Percentiles rank a stretch among this genome's conserved stretches.
Conservation (phyloP, 495 filamentous ascomycete genomes). For the Aspergillus hancockii region DNA sequence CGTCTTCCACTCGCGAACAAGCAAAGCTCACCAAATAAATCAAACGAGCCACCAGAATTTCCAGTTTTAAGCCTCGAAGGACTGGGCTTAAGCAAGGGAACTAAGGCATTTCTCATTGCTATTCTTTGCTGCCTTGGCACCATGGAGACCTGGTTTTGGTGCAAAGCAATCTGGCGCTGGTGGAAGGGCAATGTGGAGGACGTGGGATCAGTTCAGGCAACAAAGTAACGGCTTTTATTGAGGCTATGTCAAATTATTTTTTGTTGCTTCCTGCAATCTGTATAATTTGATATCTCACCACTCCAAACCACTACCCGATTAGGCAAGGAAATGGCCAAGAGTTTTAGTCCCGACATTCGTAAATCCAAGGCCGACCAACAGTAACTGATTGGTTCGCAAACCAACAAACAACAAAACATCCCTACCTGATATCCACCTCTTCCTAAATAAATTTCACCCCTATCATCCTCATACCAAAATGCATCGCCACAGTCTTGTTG, state of each 20-base stretch:
- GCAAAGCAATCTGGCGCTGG: not conserved
- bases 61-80: not conserved
- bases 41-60: not conserved
- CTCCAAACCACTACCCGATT: too few species aligned
- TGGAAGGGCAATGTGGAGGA: not conserved
- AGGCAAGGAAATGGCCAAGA: too few species aligned
- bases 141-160: not conserved
- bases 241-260: too few species aligned
- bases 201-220: not conserved
- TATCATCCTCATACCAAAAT: not conserved
- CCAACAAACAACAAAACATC: too few species aligned
- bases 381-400: too few species aligned
- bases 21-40: not conserved
- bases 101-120: not conserved
- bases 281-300: not conserved
- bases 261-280: not conserved
- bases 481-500: not conserved
- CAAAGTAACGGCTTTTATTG: too few species aligned
- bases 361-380: too few species aligned
- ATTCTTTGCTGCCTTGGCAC: not conserved
- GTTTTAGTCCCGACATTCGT: too few species aligned
- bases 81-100: not conserved
- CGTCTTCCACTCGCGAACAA: not conserved
- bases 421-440: too few species aligned
- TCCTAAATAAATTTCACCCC: too few species aligned